phyloP scores from a whole-genome alignment of 345 rosid genomes.

The Noccaea caerulescens region DNA sequence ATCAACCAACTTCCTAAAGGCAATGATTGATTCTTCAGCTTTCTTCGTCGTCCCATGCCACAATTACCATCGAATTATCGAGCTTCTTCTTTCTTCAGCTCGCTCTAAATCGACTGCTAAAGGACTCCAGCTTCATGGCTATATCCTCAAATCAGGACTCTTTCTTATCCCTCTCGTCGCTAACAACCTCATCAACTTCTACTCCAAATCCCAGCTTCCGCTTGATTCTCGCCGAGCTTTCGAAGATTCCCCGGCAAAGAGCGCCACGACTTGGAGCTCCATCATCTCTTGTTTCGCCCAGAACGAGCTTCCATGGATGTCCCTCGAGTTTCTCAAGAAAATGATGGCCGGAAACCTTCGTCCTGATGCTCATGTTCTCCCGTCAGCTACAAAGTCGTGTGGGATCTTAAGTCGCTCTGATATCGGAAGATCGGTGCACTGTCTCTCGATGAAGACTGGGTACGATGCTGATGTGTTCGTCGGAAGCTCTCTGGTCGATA shows the following conservation, averaged over 20 bases:
- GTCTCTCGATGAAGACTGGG: slow-evolving; percentile 65
- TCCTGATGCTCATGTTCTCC: slow-evolving; percentile 82
- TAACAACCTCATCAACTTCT: slow-evolving; percentile 84
- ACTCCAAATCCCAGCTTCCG: slow-evolving; percentile 81
- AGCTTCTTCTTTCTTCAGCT: slow-evolving; percentile 65
- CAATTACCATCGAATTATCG: slow-evolving; percentile 54
- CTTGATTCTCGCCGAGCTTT: slow-evolving; percentile 58
- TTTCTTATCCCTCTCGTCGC: slow-evolving; percentile 67
- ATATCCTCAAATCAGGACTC: slow-evolving; percentile 68
- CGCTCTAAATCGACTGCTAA: slow-evolving; percentile 54
- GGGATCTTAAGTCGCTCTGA: slow-evolving; percentile 63
- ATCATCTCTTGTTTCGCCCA: slow-evolving; percentile 78
- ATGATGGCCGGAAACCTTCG: slow-evolving; percentile 52
- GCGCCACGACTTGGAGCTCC: slow-evolving; percentile 90
- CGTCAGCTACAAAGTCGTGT: slow-evolving; percentile 77
- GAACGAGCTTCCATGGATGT: slow-evolving; percentile 76
- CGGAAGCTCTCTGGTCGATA: slow-evolving; percentile 79
- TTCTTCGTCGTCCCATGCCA: slow-evolving; percentile 38
- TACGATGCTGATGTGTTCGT: slow-evolving; percentile 72
- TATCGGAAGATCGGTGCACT: slow-evolving; percentile 66
- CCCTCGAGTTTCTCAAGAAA: slow-evolving; percentile 65
- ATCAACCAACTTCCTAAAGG: background rate
- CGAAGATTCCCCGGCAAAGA: slow-evolving; percentile 53
- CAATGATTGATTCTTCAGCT: slow-evolving; percentile 15
- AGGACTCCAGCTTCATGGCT: slow-evolving; percentile 83